phyloP scores from a whole-genome alignment of 805 yeast species.

The Monosporozyma yasuniensis region DNA sequence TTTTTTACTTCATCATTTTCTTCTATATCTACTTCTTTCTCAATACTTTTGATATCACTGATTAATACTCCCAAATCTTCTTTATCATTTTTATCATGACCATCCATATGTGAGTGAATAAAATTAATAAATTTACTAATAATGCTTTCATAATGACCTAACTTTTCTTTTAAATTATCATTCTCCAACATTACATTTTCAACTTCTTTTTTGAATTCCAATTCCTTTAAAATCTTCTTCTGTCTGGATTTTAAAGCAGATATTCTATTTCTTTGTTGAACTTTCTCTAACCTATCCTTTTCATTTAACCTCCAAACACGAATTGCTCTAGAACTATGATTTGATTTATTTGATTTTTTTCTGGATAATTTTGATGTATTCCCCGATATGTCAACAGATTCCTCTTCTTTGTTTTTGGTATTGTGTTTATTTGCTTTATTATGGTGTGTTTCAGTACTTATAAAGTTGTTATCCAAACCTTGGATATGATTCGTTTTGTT shows the following conservation, averaged over 20 bases:
- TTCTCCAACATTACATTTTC: slow-evolving; percentile 38
- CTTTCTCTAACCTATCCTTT: slow-evolving; percentile 43
- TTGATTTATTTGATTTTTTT: background rate
- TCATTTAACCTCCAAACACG: slow-evolving; percentile 35
- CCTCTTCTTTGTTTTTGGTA: background rate
- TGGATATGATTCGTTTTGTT: too few relatives aligned
- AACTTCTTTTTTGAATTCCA: slow-evolving; percentile 48
- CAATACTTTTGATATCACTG: background rate
- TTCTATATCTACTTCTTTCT: slow-evolving; percentile 1
- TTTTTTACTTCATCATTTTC: background rate
- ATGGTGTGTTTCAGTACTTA: background rate
- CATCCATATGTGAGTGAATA: slow-evolving; percentile 11
- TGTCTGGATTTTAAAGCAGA: slow-evolving; percentile 58
- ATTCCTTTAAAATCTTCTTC: slow-evolving; percentile 53
- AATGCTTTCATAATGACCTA: slow-evolving; percentile 25
- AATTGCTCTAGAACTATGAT: background rate
- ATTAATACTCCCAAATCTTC: slow-evolving; percentile 5
- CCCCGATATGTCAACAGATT: background rate
- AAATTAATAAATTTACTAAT: slow-evolving; percentile 15
- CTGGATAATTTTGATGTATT: background rate
- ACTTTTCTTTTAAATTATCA: slow-evolving; percentile 25
- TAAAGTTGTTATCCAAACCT: too few relatives aligned
- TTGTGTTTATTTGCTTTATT: too few relatives aligned
- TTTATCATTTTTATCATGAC: slow-evolving; percentile 6
- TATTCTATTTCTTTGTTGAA: slow-evolving; percentile 49